Conservation (phyloP, 306 rosid species). For the Lablab purpureus region DNA sequence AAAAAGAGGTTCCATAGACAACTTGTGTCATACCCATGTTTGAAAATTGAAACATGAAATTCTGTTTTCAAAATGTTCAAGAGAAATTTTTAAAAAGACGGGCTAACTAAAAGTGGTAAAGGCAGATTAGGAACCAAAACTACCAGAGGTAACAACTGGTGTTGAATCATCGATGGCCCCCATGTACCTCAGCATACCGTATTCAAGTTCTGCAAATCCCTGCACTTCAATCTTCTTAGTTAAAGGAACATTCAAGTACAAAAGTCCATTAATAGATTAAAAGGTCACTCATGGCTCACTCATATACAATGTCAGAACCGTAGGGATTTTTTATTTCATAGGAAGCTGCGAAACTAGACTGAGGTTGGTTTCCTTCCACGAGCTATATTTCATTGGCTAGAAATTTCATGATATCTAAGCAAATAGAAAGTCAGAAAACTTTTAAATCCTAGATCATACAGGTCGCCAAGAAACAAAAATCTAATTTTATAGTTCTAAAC, state of each 20-base stretch:
- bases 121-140: constrained; percentile 21
- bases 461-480: constrained; percentile 16
- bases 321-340: not conserved
- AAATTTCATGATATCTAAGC: constrained; percentile 6
- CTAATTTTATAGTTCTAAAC: not conserved
- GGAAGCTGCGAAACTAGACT: constrained; percentile 15
- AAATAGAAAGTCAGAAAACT: constrained; percentile 7
- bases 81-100: constrained; percentile 4
- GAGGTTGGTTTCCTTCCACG: not conserved
- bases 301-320: not conserved
- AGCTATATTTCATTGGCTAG: constrained; percentile 8
- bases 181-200: constrained; percentile 88
- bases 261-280: constrained; percentile 13
- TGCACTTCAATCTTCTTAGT: constrained; percentile 48
- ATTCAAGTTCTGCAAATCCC: constrained; percentile 98
- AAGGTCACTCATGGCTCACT: not conserved
- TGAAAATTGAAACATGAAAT: constrained; percentile 28
- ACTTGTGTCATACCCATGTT: constrained; percentile 17
- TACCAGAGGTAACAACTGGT: constrained; percentile 85
- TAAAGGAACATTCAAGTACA: constrained; percentile 38
- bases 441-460: constrained; percentile 3
- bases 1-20: constrained; percentile 16
- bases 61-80: not conserved
- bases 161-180: constrained; percentile 86
- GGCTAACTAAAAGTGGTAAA: constrained; percentile 28